Evolutionary conservation across 2,329 filamentous ascomycete genomes (phyloP).

Genomic region (Alternaria sp.): DNA sequence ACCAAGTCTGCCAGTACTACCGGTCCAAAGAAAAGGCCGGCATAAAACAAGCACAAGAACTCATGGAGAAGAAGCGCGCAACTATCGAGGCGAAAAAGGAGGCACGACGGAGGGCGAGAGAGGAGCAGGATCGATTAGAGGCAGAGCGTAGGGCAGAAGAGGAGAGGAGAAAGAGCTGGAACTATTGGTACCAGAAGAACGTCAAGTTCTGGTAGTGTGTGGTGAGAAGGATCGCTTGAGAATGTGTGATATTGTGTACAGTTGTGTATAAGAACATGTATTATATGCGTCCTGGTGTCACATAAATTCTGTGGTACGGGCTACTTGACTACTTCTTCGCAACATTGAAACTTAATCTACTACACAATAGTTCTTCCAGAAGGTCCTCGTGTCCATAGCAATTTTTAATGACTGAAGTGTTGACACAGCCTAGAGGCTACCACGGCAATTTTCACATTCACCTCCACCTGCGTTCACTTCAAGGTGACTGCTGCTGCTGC

Average conservation of each 20-base stretch:
- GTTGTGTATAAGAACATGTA: constrained; percentile 31
- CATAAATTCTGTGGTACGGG: not conserved
- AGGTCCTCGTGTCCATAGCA: not conserved
- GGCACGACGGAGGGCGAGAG: constrained; percentile 55
- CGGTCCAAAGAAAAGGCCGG: constrained; percentile 78
- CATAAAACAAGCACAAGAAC: constrained; percentile 85
- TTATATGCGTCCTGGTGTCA: constrained; percentile 1
- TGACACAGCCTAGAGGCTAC: not conserved
- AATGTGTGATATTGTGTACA: constrained; percentile 20
- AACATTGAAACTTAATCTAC: not conserved
- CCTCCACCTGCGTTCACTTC: not conserved
- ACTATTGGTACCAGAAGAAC: constrained; percentile 50
- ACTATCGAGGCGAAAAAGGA: constrained; percentile 57
- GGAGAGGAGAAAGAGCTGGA: constrained; percentile 49
- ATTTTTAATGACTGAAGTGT: not conserved
- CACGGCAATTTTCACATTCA: not conserved
- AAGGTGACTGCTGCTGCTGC: not conserved
- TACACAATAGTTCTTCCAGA: not conserved
- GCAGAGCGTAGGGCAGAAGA: constrained; percentile 41
- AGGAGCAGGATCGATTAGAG: constrained; percentile 52
- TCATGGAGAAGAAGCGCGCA: constrained; percentile 75
- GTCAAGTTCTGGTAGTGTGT: constrained; percentile 45
- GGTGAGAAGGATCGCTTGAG: not conserved
- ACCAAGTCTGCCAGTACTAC: constrained; percentile 83
- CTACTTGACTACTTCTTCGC: not conserved